phyloP scores from a whole-genome alignment of 805 yeast species.

The Cyberlindnera xylosilytica region DNA sequence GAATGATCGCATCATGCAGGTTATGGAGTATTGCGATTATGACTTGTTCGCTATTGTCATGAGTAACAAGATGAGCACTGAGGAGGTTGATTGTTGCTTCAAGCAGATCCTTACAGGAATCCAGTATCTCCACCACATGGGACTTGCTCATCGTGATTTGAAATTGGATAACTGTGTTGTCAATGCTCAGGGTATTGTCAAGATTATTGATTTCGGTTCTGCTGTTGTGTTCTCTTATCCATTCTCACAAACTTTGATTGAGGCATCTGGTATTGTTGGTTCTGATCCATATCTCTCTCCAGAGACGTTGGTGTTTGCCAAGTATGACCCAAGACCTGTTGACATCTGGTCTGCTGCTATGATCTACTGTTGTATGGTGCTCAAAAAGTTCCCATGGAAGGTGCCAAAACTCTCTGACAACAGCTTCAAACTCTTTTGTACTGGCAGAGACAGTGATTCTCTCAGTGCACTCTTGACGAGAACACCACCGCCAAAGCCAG shows the following conservation, averaged over 20 bases:
- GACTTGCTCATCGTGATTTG: slow-evolving; percentile 87
- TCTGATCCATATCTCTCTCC: slow-evolving; percentile 92
- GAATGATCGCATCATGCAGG: slow-evolving; percentile 80
- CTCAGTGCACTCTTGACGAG: slow-evolving; percentile 58
- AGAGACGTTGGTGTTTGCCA: slow-evolving; percentile 78
- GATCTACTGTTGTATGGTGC: slow-evolving; percentile 86
- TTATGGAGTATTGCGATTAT: slow-evolving; percentile 92
- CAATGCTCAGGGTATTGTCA: slow-evolving; percentile 76
- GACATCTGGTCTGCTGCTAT: slow-evolving; percentile 94
- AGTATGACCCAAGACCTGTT: slow-evolving; percentile 89
- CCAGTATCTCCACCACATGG: slow-evolving; percentile 75
- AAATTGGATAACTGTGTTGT: slow-evolving; percentile 92
- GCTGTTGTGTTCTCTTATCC: slow-evolving; percentile 92
- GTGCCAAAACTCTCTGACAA: slow-evolving; percentile 80
- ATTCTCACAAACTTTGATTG: slow-evolving; percentile 65
- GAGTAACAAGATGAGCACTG: slow-evolving; percentile 81
- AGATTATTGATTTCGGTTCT: slow-evolving; percentile 89
- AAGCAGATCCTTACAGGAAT: slow-evolving; percentile 82
- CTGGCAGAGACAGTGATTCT: slow-evolving; percentile 66
- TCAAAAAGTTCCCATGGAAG: slow-evolving; percentile 93
- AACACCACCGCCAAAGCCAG: slow-evolving; percentile 46
- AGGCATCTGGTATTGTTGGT: slow-evolving; percentile 82
- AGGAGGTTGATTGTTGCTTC: slow-evolving; percentile 85
- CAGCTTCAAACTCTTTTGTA: slow-evolving; percentile 79
- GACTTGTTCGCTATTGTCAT: slow-evolving; percentile 92